These are phyloP conservation scores for Suhomyces chickasaworum DNA, from an alignment of 1,139 yeast species.

Conservation along the genomic window DNA sequence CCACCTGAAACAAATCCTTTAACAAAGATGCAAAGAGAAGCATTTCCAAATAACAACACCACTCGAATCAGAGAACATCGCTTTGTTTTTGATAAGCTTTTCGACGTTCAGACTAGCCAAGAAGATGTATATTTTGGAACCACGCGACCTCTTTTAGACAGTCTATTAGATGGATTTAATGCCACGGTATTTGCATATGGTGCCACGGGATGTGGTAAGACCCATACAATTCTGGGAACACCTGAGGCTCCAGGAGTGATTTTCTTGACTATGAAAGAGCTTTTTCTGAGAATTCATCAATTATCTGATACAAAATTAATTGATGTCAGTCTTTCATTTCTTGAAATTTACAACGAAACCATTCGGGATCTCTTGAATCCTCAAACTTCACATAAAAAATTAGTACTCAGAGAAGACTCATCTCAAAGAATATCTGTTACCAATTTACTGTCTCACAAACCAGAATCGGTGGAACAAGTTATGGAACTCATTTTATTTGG, in stretches of 20 bases:
- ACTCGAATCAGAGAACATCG: conserved; percentile 73
- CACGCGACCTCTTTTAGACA: conserved; percentile 70
- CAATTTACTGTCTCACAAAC: conserved; percentile 67
- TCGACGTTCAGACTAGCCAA: conserved; percentile 67
- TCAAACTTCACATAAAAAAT: conserved; percentile 41
- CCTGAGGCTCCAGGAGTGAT: conserved; percentile 77
- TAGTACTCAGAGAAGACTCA: conserved; percentile 73
- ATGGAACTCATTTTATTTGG: conserved; percentile 78
- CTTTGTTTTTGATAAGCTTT: conserved; percentile 79
- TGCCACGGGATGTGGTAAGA: conserved; percentile 98
- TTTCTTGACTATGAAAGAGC: conserved; percentile 74
- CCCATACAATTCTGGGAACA: conserved; percentile 85
- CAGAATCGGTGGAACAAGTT: conserved; percentile 69
- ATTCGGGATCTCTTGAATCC: conserved; percentile 77
- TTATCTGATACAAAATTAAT: conserved; percentile 56
- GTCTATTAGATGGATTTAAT: conserved; percentile 80
- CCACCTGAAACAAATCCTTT: conserved; percentile 80
- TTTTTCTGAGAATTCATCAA: conserved; percentile 61
- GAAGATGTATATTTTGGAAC: conserved; percentile 67
- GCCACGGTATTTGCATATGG: conserved; percentile 97
- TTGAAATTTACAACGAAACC: conserved; percentile 90
- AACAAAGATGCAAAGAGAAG: conserved; percentile 58
- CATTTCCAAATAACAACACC: conserved; percentile 45
- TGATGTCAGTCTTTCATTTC: conserved; percentile 68
- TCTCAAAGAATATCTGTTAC: conserved; percentile 70